Base-by-base conservation (phyloP, 441 rosid genomes). In the Populus trichocarpa region DNA sequence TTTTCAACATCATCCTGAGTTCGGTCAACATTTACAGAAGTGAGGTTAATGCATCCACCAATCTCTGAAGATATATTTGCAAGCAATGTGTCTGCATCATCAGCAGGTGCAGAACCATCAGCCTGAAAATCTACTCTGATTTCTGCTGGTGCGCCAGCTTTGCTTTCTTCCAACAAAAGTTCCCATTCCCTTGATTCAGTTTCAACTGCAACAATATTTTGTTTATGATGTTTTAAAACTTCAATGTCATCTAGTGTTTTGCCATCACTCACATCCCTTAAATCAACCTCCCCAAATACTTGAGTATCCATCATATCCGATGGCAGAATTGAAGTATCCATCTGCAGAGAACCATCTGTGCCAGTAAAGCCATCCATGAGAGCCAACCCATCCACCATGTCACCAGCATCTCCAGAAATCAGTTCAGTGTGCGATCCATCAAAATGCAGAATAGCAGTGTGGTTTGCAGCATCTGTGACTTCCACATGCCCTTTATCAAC, bases 401-500 rank as follows among this genome's bases (percentile, higher is more conserved):
- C 77, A 82, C 70, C 65, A 61, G 68, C 53, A 76, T 85, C 82
- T 69, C 71, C 80, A 73, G 81, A 64, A 66, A 69, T 61, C 13
- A 69, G 71, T 67, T 83, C 83, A 50, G 75, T 30, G 30, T 76
- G 69, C 28, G 77, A 80, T 57, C 70, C 36, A 68, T 83, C 86
- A 57, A 80, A 73, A 71, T 78, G 86, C 28, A 75, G 73, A 71
- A 76, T 64, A 36, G 82, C 57, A 42, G 82, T 63, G 75, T 74
- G 77, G 80, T 83, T 83, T 73, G 75, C 85, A 36, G 83, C 85
- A 84, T 84, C 89, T 80, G 74, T 85, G 84, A 75, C 83, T 74
- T 63, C 32, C 32, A 30, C 85, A 70, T 69, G 83, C 75, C 77
- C 88, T 76, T 76, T 73, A 63, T 85, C 87, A 83, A 76, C 77